Conservation (phyloP, 2,329 filamentous ascomycete species). For the Berkeleyomyces basicola region DNA sequence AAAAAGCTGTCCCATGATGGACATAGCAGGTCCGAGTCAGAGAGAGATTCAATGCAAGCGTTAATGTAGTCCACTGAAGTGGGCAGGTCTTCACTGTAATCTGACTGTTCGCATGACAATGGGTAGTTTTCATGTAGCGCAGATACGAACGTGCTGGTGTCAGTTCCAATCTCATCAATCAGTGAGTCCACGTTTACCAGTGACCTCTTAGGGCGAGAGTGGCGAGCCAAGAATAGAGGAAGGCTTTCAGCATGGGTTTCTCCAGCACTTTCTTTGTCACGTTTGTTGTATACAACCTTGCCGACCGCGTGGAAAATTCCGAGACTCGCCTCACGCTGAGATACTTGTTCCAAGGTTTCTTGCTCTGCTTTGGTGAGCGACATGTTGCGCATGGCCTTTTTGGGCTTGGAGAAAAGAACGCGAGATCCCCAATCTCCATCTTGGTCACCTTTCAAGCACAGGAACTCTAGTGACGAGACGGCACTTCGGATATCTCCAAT, state of each 20-base stretch:
- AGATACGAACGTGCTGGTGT: slow-evolving; percentile 76
- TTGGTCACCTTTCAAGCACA: slow-evolving; percentile 63
- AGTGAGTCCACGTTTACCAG: slow-evolving; percentile 56
- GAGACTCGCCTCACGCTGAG: slow-evolving; percentile 72
- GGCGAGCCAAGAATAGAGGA: slow-evolving; percentile 40
- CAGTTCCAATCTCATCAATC: slow-evolving; percentile 87
- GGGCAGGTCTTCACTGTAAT: slow-evolving; percentile 32
- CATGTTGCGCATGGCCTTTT: slow-evolving; percentile 41
- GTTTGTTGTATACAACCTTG: slow-evolving; percentile 93
- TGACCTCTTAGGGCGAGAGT: slow-evolving; percentile 43
- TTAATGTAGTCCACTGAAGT: slow-evolving; percentile 52
- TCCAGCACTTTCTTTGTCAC: slow-evolving; percentile 21
- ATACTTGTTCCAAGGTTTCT: slow-evolving; percentile 64
- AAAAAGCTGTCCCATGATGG: slow-evolving; percentile 56
- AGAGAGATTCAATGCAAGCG: slow-evolving; percentile 72
- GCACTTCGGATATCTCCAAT: slow-evolving; percentile 86
- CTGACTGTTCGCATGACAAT: slow-evolving; percentile 53
- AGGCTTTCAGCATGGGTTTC: slow-evolving; percentile 30
- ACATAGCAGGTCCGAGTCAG: slow-evolving; percentile 72
- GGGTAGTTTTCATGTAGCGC: slow-evolving; percentile 89
- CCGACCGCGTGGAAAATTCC: slow-evolving; percentile 94
- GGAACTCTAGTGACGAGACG: slow-evolving; percentile 80
- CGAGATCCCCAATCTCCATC: slow-evolving; percentile 54
- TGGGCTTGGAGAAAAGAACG: slow-evolving; percentile 52
- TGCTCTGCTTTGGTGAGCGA: slow-evolving; percentile 59